Evolutionary conservation across 345 rosid species (phyloP).

Genomic region (Bretschneidera sinensis): DNA sequence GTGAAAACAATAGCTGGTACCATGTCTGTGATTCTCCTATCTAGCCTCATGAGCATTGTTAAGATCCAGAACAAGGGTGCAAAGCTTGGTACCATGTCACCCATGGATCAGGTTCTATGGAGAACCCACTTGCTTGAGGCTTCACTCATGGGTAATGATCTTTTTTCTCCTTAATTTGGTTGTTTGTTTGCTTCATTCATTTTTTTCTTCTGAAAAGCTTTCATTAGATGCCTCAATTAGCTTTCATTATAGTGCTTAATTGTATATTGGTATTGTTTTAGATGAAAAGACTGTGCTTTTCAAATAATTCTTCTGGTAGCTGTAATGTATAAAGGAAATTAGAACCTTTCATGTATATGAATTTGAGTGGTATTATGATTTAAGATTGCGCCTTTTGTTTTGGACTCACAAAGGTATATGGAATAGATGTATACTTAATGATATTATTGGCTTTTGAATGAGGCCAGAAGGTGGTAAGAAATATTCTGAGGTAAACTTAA

Average conservation of each 20-base stretch:
- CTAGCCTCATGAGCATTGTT: constrained; percentile 67
- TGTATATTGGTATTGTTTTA: neutral
- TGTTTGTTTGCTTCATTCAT: neutral
- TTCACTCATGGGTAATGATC: constrained; percentile 73
- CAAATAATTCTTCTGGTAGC: neutral
- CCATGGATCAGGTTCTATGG: constrained; percentile 98
- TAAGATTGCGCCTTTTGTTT: too few species aligned
- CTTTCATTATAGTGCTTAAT: neutral
- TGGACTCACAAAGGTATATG: neutral
- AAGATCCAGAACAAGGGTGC: constrained; percentile 96
- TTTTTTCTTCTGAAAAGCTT: neutral
- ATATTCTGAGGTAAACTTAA: neutral
- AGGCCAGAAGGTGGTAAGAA: neutral
- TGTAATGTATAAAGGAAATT: neutral
- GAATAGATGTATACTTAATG: neutral
- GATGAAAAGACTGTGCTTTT: neutral
- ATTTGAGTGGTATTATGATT: neutral
- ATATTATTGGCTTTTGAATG: neutral
- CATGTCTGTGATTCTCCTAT: constrained; percentile 69
- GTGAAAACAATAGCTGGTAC: constrained; percentile 83
- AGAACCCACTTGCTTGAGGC: constrained; percentile 95
- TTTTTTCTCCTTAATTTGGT: neutral
- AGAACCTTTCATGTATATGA: neutral
- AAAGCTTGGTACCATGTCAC: constrained; percentile 92
- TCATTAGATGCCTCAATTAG: neutral